Evolutionary conservation across 2,329 filamentous ascomycete genomes (phyloP).

Genomic region (Colletotrichum brevisporum): DNA sequence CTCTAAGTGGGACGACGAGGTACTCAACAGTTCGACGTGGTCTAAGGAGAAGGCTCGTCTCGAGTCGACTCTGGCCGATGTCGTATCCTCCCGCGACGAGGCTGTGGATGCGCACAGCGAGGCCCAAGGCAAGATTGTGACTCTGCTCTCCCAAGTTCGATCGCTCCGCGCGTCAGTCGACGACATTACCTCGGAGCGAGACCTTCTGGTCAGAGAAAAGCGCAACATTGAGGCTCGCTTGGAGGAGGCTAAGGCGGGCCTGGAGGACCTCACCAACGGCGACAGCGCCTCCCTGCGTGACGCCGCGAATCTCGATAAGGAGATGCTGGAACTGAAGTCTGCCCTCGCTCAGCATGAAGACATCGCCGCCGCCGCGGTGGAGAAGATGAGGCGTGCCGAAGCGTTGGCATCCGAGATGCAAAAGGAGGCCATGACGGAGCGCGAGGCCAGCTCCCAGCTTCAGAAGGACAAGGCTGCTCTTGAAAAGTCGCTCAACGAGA

Average conservation of each 20-base stretch:
- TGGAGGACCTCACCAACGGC: conserved; percentile 89
- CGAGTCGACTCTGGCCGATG: conserved; percentile 89
- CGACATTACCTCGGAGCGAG: conserved; percentile 87
- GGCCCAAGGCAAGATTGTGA: conserved; percentile 92
- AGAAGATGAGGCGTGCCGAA: conserved; percentile 97
- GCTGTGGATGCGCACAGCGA: conserved; percentile 94
- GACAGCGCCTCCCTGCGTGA: conserved; percentile 91
- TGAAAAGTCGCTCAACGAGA: conserved; percentile 91
- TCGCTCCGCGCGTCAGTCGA: conserved; percentile 87
- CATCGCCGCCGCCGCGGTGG: conserved; percentile 89
- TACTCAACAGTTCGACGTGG: conserved; percentile 97
- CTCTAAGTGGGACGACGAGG: conserved; percentile 98
- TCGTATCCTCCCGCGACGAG: conserved; percentile 93
- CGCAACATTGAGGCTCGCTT: conserved; percentile 87
- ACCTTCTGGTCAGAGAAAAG: conserved; percentile 89
- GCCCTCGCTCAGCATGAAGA: conserved; percentile 94
- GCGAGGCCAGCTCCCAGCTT: conserved; percentile 84
- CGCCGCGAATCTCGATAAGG: conserved; percentile 88
- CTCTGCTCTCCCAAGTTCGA: conserved; percentile 89
- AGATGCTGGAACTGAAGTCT: conserved; percentile 90
- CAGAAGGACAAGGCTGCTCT: conserved; percentile 91
- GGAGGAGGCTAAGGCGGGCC: conserved; percentile 86
- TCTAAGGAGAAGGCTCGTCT: conserved; percentile 96
- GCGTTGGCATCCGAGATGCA: conserved; percentile 90
- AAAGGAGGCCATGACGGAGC: conserved; percentile 89